Conservation (phyloP, 768 basidiomycete species). For the Pleurotus salmoneostramineus region DNA sequence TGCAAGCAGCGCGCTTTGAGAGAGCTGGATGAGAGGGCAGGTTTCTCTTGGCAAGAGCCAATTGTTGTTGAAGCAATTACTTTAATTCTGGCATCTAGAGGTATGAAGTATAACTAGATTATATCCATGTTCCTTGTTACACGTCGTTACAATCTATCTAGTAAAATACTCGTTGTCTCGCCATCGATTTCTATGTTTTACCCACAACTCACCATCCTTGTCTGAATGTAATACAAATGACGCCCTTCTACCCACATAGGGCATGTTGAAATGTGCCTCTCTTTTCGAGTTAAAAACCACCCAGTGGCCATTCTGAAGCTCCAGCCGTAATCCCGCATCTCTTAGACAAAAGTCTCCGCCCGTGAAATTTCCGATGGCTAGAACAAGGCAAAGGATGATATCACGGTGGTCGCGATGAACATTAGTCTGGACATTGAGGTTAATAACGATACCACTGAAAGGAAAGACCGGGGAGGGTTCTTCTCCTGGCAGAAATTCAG, state of each 20-base stretch:
- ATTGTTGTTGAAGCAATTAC: too few relatives aligned
- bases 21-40: background rate
- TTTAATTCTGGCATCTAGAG: too few relatives aligned
- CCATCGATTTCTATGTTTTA: background rate
- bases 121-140: too few relatives aligned
- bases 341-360: conserved; percentile 20
- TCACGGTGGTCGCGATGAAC: conserved; percentile 18
- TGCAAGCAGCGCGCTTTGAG: background rate
- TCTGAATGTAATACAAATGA: conserved; percentile 20
- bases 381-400: conserved; percentile 18
- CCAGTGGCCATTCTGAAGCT: conserved; percentile 14
- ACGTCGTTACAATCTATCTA: too few relatives aligned
- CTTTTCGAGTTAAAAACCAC: conserved; percentile 17
- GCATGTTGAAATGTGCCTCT: conserved; percentile 20
- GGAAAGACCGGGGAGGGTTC: conserved; percentile 9
- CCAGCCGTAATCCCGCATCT: conserved; percentile 20
- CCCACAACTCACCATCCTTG: background rate
- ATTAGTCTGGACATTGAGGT: conserved; percentile 15
- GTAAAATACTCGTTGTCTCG: background rate
- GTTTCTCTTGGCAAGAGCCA: background rate
- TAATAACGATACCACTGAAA: conserved; percentile 18
- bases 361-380: conserved; percentile 14
- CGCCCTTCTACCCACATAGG: too few relatives aligned
- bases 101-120: too few relatives aligned
- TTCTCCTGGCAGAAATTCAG: conserved; percentile 10